Base-by-base conservation (phyloP, 257 asterid genomes). In the Scutellaria barbata region DNA sequence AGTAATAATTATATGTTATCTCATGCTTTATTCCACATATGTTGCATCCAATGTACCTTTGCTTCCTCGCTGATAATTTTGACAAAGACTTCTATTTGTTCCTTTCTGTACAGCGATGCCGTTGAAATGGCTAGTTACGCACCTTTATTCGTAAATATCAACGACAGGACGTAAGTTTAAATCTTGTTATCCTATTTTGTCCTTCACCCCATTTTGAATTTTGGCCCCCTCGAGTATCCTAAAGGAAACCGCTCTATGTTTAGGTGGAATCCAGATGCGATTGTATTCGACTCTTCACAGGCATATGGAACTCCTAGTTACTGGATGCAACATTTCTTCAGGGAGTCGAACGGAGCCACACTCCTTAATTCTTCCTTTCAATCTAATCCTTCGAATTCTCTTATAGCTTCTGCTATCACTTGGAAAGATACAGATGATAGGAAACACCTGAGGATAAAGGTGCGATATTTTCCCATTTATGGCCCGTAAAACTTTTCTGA, bases 241-340 rank as follows among this genome's bases (percentile, higher is more conserved):
- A 58, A 58, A 16, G 14, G 41, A 17, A 66, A 25, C 62, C 63
- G 14, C 18, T 20, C 6, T 42, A 4, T 61, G 18, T 63, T 55
- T 64, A 94, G 99, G 83, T 91, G 96, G 96, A 85, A 63, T 56
- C 97, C 99, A 10, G 99, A 91, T 81, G 97, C 99, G 48, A 94
- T 94, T 72, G 96, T 91, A 55, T 94, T 88, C 59, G 85, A 92
- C 79, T 91, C 97, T 50, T 85, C 95, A 7, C 85, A 74, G 43
- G 22, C 59, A 9, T 94, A 88, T 64, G 98, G 98, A 57, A 94
- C 98, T 61, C 99, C 98, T 33, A 94, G 96, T 75, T 94, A 94
- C 67, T 94, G 98, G 97, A 94, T 94, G 99, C 99, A 94, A 57
- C 96, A 89, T 55, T 91, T 91, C 71, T 94, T 94, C 83, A 77